phyloP scores from a whole-genome alignment of 441 rosid species.

The Euphorbia celastroides region DNA sequence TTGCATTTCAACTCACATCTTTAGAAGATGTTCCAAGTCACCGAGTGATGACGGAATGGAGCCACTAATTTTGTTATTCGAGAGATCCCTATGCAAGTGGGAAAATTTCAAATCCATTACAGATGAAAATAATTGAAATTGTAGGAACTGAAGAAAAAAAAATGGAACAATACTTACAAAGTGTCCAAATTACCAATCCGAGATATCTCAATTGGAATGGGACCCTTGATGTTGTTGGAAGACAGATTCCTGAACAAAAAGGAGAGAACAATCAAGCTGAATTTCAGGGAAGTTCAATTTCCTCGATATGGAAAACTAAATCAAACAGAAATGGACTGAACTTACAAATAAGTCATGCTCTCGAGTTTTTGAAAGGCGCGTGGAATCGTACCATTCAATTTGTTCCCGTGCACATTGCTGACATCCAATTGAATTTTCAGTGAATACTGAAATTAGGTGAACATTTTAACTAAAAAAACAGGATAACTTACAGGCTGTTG shows the following conservation, averaged over 20 bases:
- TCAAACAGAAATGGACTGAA: neutral
- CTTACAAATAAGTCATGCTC: slow-evolving; percentile 89
- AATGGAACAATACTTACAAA: slow-evolving; percentile 44
- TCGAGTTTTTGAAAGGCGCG: slow-evolving; percentile 72
- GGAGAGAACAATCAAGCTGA: neutral
- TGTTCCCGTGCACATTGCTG: slow-evolving; percentile 86
- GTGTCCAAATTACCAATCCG: slow-evolving; percentile 89
- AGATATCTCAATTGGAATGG: slow-evolving; percentile 80
- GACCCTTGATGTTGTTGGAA: slow-evolving; percentile 60
- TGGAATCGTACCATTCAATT: slow-evolving; percentile 71
- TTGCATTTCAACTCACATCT: slow-evolving; percentile 52
- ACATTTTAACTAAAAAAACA: neutral
- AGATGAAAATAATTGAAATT: neutral
- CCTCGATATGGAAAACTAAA: neutral
- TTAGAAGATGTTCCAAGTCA: slow-evolving; percentile 88
- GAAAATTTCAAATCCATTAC: slow-evolving; percentile 4
- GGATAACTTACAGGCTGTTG: slow-evolving; percentile 68
- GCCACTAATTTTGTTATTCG: slow-evolving; percentile 71
- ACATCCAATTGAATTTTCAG: slow-evolving; percentile 15
- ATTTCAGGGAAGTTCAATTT: neutral
- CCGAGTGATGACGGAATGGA: slow-evolving; percentile 86
- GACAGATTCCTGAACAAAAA: slow-evolving; percentile 61
- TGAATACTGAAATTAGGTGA: slow-evolving; percentile 5
- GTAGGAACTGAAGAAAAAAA: slow-evolving; percentile 10
- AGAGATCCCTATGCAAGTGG: slow-evolving; percentile 57